Base-by-base conservation (phyloP, 2,329 filamentous ascomycete species). In the Coccinonectria pachysandricola region DNA sequence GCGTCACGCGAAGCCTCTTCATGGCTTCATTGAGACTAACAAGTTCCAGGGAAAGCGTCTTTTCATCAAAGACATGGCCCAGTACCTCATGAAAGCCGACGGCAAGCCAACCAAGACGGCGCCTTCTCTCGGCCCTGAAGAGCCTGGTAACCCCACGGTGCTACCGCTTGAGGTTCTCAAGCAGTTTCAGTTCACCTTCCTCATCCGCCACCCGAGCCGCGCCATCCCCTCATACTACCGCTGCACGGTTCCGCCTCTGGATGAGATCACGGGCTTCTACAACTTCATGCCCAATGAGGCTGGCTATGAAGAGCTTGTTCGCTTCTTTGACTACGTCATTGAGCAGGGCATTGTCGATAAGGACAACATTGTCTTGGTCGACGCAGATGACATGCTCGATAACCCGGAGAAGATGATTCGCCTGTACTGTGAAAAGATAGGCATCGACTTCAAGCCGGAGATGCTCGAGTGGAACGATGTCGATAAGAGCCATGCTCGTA, bases 11-110 rank as follows among this genome's bases (percentile, higher is more conserved):
- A n/a, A n/a, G n/a, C n/a, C n/a, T n/a, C n/a, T n/a, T n/a, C n/a
- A n/a, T n/a, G n/a, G n/a, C n/a, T n/a, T n/a, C 21, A 28, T 19
- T 14, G 21, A 36, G 30, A 45, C 45, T 53, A 24, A 50, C 49
- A 42, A 36, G 28, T 25, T 35, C 27, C 43, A 92, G 82, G 81
- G 77, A 46, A 94, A 93, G 64, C 82, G 88, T 43, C 64, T 93
- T 45, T 95, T 96, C 62, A 91, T 98, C 70, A 98, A 98, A 58
- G 91, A 96, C 56, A 98, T 96, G 62, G 79, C 82, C 30, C 80
- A 95, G 58, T 96, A 96, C 56, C 67, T 95, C 40, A 66, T 93
- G 38, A 81, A 86, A 5, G 83, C 84, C 4, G 63, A 80, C 37
- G 65, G 68, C 23, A 70, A 79, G 45, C 64, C 71, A 9, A 71